phyloP scores from a whole-genome alignment of 1,284 basidiomycete species.

The Clitocybe nebularis region DNA sequence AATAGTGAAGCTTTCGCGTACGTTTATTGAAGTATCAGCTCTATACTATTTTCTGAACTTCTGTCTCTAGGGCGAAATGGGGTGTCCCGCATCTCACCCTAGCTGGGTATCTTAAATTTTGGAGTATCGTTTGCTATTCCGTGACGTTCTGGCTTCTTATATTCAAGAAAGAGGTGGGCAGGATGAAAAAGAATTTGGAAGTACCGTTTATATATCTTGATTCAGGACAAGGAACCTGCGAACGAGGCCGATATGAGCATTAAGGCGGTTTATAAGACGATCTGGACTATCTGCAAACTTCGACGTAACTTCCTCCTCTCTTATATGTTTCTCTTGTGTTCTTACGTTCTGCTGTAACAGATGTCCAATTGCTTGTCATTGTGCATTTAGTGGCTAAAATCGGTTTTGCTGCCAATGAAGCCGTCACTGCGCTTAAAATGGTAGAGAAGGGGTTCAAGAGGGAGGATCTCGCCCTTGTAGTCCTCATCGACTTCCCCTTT shows the following conservation, averaged over 20 bases:
- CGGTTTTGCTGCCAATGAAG: conserved; percentile 94
- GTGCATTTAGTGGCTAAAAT: conserved; percentile 94
- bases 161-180: conserved; percentile 82
- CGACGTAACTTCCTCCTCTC: conserved; percentile 60
- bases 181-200: neutral
- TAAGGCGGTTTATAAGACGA: conserved; percentile 87
- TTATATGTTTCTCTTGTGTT: neutral
- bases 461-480: conserved; percentile 93
- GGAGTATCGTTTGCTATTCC: conserved; percentile 74
- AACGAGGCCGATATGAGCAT: conserved; percentile 88
- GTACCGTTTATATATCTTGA: conserved; percentile 9
- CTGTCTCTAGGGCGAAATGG: conserved; percentile 66
- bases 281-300: conserved; percentile 91
- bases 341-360: conserved; percentile 37
- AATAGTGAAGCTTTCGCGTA: conserved; percentile 93
- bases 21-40: conserved; percentile 24
- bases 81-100: conserved; percentile 83
- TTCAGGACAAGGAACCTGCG: conserved; percentile 73
- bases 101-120: conserved; percentile 84
- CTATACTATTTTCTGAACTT: no score
- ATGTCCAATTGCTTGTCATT: conserved; percentile 86
- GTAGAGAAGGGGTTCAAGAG: conserved; percentile 95
- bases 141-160: conserved; percentile 88
- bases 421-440: conserved; percentile 89
- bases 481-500: conserved; percentile 97